Evolutionary conservation across 305 asterid species (phyloP).

Genomic region (Solanum hybrid): DNA sequence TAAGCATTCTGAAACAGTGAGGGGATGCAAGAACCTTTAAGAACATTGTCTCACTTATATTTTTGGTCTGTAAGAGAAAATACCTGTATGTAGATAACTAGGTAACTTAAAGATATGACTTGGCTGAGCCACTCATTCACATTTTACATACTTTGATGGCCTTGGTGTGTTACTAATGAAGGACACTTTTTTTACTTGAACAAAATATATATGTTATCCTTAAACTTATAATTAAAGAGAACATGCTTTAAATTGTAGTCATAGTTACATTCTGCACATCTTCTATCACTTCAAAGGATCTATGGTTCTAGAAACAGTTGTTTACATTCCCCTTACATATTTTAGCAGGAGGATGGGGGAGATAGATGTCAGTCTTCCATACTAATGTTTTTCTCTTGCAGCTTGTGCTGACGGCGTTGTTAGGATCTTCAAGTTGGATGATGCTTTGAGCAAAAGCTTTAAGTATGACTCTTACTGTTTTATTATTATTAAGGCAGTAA

Average conservation of each 20-base stretch:
- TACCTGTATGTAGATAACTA: neutral
- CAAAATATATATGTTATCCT: neutral
- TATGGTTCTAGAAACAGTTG: neutral
- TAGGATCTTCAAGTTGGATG: constrained; percentile 93
- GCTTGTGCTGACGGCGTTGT: constrained; percentile 90
- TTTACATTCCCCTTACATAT: neutral
- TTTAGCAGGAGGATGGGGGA: neutral
- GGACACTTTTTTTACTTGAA: neutral
- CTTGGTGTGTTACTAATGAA: neutral
- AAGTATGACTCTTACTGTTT: constrained; percentile 47
- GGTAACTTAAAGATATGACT: neutral
- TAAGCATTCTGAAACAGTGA: neutral
- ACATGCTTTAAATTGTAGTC: neutral
- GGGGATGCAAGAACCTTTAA: neutral
- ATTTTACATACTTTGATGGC: neutral
- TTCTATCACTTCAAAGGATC: neutral
- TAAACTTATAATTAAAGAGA: neutral
- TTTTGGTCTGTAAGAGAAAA: neutral
- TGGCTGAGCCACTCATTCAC: neutral
- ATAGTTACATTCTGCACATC: neutral
- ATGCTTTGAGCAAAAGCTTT: constrained; percentile 90
- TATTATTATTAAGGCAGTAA: neutral
- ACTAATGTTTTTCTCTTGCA: constrained; percentile 17
- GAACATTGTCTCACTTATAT: neutral
- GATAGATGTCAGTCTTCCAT: neutral